Percentiles rank a stretch among this genome's conserved stretches.
Evolutionary conservation across 768 basidiomycete genomes (phyloP).

Genomic region (Sarcodon sp.): DNA sequence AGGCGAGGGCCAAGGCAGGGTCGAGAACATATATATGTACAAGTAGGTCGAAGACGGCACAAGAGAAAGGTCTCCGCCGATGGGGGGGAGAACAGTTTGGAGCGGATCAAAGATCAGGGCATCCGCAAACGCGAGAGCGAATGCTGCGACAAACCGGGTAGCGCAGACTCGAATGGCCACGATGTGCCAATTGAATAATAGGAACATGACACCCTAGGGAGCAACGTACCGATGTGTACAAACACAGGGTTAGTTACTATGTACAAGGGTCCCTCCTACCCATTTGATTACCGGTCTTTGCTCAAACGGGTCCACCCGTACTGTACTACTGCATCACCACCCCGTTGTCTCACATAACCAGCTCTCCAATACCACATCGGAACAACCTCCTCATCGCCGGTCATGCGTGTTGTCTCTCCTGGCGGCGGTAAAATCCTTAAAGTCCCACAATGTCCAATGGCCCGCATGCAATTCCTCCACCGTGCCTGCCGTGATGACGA

Average conservation of each 20-base stretch:
- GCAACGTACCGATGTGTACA: neutral
- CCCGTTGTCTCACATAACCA: neutral
- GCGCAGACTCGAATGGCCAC: neutral
- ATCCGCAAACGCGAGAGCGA: slow-evolving; percentile 5
- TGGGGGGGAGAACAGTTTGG: no score
- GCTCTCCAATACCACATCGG: no score
- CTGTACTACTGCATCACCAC: no score
- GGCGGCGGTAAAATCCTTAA: neutral
- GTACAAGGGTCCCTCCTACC: neutral
- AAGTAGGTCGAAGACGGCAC: no score
- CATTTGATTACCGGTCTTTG: neutral
- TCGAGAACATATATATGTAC: neutral
- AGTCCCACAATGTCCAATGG: neutral
- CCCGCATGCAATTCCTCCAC: slow-evolving; percentile 1
- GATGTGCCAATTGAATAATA: neutral
- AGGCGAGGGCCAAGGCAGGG: neutral
- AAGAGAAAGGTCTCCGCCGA: no score
- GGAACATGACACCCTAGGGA: neutral
- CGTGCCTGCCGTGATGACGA: neutral
- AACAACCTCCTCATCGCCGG: no score
- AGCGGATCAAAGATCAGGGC: neutral
- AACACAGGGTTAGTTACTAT: neutral
- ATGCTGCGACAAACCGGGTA: slow-evolving; percentile 1
- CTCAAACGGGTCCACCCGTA: neutral
- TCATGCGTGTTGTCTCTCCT: no score